These are phyloP conservation scores for Marasmius sp. DNA, from an alignment of 1,284 basidiomycete genomes.

Conservation along the genomic window DNA sequence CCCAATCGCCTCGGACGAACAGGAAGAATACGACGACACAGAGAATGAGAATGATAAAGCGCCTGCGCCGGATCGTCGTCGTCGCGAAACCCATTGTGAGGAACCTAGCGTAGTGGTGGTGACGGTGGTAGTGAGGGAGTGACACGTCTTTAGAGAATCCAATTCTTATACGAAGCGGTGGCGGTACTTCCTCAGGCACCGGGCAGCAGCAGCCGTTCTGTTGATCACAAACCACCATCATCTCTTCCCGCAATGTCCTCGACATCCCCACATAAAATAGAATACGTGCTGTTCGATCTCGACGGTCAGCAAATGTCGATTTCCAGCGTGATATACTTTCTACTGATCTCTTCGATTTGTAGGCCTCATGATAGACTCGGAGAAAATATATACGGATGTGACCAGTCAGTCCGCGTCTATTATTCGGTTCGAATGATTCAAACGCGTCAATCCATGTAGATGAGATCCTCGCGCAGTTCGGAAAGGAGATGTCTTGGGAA, in stretches of 20 bases:
- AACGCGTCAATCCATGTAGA: conserved; percentile 37
- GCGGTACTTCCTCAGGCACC: not conserved
- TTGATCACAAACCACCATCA: not conserved
- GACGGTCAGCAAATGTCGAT: conserved; percentile 50
- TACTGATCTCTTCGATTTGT: not conserved
- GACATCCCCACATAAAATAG: conserved; percentile 33
- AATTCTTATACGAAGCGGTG: not conserved
- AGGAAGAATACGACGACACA: conserved; percentile 26
- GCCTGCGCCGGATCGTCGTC: conserved; percentile 42
- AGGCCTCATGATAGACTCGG: conserved; percentile 70
- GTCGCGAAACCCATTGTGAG: conserved; percentile 5
- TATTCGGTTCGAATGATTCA: not conserved
- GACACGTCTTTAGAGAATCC: not conserved
- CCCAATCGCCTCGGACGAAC: conserved; percentile 33
- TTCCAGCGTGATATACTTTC: not conserved
- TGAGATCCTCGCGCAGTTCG: conserved; percentile 69
- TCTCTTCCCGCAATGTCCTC: not conserved
- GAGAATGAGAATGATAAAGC: conserved; percentile 35
- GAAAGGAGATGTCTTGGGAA: conserved; percentile 78
- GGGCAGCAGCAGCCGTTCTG: not conserved
- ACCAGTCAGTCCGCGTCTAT: conserved; percentile 54
- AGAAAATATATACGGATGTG: conserved; percentile 71
- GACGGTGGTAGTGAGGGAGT: not conserved
- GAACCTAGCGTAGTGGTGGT: not conserved
- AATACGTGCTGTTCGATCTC: conserved; percentile 82